Conservation (phyloP, 805 yeast genomes). For the Helenozyma rhizophorensis region DNA sequence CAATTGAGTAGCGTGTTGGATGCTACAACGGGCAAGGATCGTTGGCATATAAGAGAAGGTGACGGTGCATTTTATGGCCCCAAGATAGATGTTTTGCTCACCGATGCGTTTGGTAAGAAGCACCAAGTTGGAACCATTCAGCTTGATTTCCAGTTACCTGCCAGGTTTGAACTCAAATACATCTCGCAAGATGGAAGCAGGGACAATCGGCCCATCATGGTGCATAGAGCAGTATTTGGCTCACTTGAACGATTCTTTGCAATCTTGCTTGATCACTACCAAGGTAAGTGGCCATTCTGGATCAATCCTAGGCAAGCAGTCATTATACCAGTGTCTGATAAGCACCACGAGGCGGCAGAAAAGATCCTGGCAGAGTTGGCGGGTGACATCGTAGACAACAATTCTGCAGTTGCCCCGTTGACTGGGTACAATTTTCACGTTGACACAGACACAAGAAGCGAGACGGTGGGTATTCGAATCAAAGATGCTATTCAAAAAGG, state of each 20-base stretch:
- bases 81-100: conserved; percentile 80
- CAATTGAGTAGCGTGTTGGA: conserved; percentile 60
- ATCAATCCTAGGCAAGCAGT: conserved; percentile 86
- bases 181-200: conserved; percentile 47
- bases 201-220: conserved; percentile 77
- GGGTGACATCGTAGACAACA: conserved; percentile 37
- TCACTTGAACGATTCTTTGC: conserved; percentile 92
- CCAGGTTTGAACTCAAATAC: conserved; percentile 71
- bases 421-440: conserved; percentile 61
- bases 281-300: conserved; percentile 98
- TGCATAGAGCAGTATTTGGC: conserved; percentile 94
- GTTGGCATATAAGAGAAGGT: conserved; percentile 78
- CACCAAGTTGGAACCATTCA: conserved; percentile 97
- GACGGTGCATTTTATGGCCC: conserved; percentile 99
- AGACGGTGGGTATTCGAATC: conserved; percentile 75
- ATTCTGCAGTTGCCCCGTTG: conserved; percentile 46
- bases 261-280: conserved; percentile 79
- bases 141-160: conserved; percentile 90
- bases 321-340: conserved; percentile 71
- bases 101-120: conserved; percentile 72
- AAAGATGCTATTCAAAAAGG: conserved; percentile 74
- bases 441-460: conserved; percentile 71
- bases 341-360: conserved; percentile 55
- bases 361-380: conserved; percentile 40
- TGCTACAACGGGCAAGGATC: conserved; percentile 38